Evolutionary conservation across 192 early-diverging fungal species (phyloP).

Genomic region (Piromyces sp.): DNA sequence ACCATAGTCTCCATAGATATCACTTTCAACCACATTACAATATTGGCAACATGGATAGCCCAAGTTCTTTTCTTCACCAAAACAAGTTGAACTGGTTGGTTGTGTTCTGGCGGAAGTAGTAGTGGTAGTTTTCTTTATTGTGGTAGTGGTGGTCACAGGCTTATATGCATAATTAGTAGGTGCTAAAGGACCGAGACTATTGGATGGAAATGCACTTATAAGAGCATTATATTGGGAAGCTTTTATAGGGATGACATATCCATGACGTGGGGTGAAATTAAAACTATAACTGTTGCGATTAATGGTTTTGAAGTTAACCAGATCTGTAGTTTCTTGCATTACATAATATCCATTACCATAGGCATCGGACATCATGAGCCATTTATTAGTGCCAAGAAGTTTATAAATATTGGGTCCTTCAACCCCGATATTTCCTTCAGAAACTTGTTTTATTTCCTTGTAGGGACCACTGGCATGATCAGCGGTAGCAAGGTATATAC

Average conservation of each 20-base stretch:
- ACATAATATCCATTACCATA: not conserved
- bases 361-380: not conserved
- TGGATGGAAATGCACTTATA: not conserved
- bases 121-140: not conserved
- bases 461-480: not conserved
- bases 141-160: not conserved
- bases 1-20: not conserved
- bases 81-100: not conserved
- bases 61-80: not conserved
- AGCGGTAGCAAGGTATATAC: not conserved
- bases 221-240: not conserved
- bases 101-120: not conserved
- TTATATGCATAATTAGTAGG: not conserved
- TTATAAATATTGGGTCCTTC: not conserved
- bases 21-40: not conserved
- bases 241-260: not conserved
- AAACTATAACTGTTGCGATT: not conserved
- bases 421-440: not conserved
- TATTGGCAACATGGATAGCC: not conserved
- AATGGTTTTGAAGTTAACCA: not conserved
- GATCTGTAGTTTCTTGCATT: not conserved
- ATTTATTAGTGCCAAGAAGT: not conserved
- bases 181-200: not conserved
- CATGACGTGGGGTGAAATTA: not conserved
- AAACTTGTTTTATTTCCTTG: not conserved